Percentiles rank a stretch among this genome's conserved stretches.
These are phyloP conservation scores for Paraphaeosphaeria minitans DNA, from an alignment of 2,329 filamentous ascomycete species.

Conservation along the genomic window DNA sequence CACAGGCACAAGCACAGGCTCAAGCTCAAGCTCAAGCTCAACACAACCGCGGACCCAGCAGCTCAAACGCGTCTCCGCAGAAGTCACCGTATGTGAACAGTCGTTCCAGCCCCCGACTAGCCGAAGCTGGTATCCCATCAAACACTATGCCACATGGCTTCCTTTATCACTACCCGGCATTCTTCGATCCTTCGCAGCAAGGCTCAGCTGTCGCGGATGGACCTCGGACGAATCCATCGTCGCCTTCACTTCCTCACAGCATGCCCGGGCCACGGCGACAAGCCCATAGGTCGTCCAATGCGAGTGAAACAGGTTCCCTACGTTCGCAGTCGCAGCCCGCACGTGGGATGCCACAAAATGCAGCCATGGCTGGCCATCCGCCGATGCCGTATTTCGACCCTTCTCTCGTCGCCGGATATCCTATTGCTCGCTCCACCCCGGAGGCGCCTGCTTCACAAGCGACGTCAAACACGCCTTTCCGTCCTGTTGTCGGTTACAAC, in stretches of 20 bases:
- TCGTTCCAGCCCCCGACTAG: slow-evolving; percentile 38
- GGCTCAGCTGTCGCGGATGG: slow-evolving; percentile 49
- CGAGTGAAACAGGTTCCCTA: slow-evolving; percentile 50
- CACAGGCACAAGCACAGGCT: slow-evolving; percentile 44
- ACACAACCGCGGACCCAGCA: slow-evolving; percentile 36
- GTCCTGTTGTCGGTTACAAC: slow-evolving; percentile 24
- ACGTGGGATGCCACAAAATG: slow-evolving; percentile 48
- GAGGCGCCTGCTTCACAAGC: slow-evolving; percentile 29
- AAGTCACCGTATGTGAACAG: slow-evolving; percentile 42
- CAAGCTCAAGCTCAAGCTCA: slow-evolving; percentile 41
- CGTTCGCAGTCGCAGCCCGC: slow-evolving; percentile 58
- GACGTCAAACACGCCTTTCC: slow-evolving; percentile 28
- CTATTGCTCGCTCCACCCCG: slow-evolving; percentile 41
- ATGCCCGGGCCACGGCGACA: slow-evolving; percentile 51
- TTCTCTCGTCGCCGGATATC: slow-evolving; percentile 36
- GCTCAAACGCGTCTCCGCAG: slow-evolving; percentile 49
- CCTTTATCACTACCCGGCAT: slow-evolving; percentile 54
- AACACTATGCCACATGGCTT: slow-evolving; percentile 47
- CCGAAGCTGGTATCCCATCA: slow-evolving; percentile 35
- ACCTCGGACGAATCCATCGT: slow-evolving; percentile 55
- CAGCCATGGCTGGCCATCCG: slow-evolving; percentile 48
- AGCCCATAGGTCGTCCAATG: slow-evolving; percentile 50
- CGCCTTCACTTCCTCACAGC: slow-evolving; percentile 52
- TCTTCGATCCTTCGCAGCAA: slow-evolving; percentile 49
- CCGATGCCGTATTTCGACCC: slow-evolving; percentile 43